A percentile compares a stretch with the other conserved stretches of the same genome.
These are phyloP conservation scores for Ganoderma lucidum DNA, from an alignment of 1,284 basidiomycete genomes.

Conservation along the genomic window DNA sequence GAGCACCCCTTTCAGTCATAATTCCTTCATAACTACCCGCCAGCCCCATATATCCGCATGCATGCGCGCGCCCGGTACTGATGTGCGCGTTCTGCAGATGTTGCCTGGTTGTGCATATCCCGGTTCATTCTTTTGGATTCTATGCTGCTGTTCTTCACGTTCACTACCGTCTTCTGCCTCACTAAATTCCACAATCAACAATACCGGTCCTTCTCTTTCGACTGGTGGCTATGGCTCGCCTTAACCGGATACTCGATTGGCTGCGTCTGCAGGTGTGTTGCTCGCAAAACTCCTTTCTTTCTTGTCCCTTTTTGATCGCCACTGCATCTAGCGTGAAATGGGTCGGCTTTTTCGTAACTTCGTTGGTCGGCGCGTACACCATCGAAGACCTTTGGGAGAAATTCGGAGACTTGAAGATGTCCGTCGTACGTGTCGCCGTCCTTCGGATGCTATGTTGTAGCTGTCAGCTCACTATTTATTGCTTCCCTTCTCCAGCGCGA, in stretches of 20 bases:
- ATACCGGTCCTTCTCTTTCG: slow-evolving; percentile 90
- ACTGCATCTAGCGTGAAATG: slow-evolving; percentile 84
- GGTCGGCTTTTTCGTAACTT: slow-evolving; percentile 95
- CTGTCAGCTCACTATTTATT: not conserved
- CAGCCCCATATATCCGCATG: slow-evolving; percentile 23
- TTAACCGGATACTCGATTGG: slow-evolving; percentile 95
- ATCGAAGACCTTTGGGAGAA: slow-evolving; percentile 99
- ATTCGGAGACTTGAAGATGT: slow-evolving; percentile 95
- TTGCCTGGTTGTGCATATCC: slow-evolving; percentile 96
- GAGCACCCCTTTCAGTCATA: slow-evolving; percentile 36
- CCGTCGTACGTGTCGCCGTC: slow-evolving; percentile 64
- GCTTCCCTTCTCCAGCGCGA: slow-evolving; percentile 57
- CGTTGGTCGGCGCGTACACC: slow-evolving; percentile 95
- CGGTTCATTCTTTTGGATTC: slow-evolving; percentile 98
- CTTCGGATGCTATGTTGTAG: slow-evolving; percentile 18
- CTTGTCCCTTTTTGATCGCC: not conserved
- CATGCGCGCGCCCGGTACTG: slow-evolving; percentile 17
- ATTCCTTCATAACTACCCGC: not conserved
- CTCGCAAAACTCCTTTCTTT: not conserved
- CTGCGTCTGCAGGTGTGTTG: slow-evolving; percentile 85
- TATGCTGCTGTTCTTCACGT: slow-evolving; percentile 98
- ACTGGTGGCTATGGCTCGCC: slow-evolving; percentile 97
- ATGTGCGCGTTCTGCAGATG: slow-evolving; percentile 61
- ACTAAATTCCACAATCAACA: slow-evolving; percentile 98
- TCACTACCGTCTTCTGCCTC: slow-evolving; percentile 94